A percentile compares a stretch with the other conserved stretches of the same genome.
These are phyloP conservation scores for Quercus bicolor DNA, from an alignment of 306 rosid species.

Conservation along the genomic window DNA sequence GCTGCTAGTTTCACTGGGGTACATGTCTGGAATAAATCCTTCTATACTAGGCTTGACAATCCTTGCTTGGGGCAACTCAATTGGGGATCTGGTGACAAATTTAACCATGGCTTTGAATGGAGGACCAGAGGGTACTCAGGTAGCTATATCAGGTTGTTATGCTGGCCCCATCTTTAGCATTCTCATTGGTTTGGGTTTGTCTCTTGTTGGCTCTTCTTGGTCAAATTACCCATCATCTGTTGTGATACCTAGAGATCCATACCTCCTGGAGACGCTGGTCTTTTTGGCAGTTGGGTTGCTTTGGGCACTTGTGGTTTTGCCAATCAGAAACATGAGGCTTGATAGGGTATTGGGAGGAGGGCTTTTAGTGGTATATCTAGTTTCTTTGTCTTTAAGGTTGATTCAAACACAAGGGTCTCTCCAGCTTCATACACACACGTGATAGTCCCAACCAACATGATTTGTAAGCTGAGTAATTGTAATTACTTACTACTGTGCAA, in stretches of 20 bases:
- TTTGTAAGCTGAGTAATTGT: background rate
- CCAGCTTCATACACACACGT: conserved; percentile 10
- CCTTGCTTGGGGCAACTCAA: conserved; percentile 48
- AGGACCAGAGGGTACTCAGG: conserved; percentile 46
- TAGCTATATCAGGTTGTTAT: conserved; percentile 56
- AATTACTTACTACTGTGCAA: background rate
- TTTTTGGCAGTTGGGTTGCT: conserved; percentile 41
- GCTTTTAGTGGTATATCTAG: conserved; percentile 38
- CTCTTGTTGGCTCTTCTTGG: conserved; percentile 37
- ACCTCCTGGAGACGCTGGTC: conserved; percentile 46
- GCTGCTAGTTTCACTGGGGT: conserved; percentile 40
- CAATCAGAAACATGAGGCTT: conserved; percentile 40
- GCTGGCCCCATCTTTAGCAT: conserved; percentile 53
- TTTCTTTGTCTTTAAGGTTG: conserved; percentile 41
- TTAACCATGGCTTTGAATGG: conserved; percentile 46
- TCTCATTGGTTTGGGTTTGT: conserved; percentile 47
- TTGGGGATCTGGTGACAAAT: conserved; percentile 47
- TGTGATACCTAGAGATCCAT: conserved; percentile 41
- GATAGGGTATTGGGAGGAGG: conserved; percentile 47
- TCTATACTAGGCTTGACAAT: conserved; percentile 40
- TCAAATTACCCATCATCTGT: conserved; percentile 35
- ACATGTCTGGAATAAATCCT: conserved; percentile 33
- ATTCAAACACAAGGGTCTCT: conserved; percentile 40
- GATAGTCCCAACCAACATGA: no score
- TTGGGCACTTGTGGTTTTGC: conserved; percentile 44